Conservation (phyloP, 306 rosid genomes). For the Citrullus amarus region DNA sequence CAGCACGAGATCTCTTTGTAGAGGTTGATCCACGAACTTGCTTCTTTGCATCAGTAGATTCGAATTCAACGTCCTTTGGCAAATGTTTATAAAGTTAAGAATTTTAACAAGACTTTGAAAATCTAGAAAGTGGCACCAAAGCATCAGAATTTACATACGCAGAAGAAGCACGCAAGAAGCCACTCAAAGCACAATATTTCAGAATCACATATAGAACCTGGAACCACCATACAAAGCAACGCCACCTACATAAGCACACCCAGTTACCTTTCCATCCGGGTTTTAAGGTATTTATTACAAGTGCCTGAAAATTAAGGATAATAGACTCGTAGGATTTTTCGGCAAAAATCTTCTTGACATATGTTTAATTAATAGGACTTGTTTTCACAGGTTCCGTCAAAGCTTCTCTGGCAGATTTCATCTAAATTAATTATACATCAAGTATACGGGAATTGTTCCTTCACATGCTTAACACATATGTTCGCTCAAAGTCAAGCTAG, state of each 20-base stretch:
- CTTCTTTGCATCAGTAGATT: constrained; percentile 38
- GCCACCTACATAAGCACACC: not conserved
- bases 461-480: not conserved
- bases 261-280: not conserved
- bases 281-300: not conserved
- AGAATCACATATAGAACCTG: not conserved
- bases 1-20: constrained; percentile 62
- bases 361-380: not conserved
- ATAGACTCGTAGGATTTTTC: not conserved
- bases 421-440: not conserved
- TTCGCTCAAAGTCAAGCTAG: not conserved
- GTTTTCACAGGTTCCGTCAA: not conserved
- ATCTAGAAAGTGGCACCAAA: not conserved
- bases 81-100: not conserved
- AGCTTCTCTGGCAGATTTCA: not conserved
- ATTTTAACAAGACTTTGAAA: not conserved
- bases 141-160: not conserved
- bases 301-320: not conserved
- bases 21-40: constrained; percentile 40
- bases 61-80: constrained; percentile 43
- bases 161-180: not conserved
- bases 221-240: not conserved
- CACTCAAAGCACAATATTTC: not conserved
- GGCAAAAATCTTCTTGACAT: not conserved
- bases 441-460: not conserved